Evolutionary conservation across 2,329 filamentous ascomycete genomes (phyloP), one percentile per base, ranked within the genome.

Genomic region (Penicillium sp.): DNA sequence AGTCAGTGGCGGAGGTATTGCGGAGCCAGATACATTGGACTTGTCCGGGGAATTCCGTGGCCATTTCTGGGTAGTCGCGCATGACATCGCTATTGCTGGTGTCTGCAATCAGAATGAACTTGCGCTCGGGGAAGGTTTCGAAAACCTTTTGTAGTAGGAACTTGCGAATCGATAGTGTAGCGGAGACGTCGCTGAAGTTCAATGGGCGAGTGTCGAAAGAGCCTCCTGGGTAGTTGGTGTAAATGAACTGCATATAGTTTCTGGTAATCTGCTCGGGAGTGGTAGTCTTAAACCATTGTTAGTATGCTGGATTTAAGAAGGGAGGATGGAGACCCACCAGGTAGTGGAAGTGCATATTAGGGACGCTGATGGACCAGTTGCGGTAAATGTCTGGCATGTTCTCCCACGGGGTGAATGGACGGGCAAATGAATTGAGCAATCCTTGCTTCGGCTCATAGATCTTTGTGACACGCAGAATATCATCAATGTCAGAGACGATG

Each of bases 301-400:
- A 59, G 43, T 45, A 26, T 26, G 16, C 4, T 2, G 3, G 39
- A 3, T 1, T 21, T n/a, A 3, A n/a, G 33, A 22, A 3, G 3
- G 7, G 21, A 7, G 10, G 11, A 6, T 42, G 2, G 5, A 10
- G 39, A 39, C 44, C 33, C 46, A 56, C 60, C 22, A 93, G 80
- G 75, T 93, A 93, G 75, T 92, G 89, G 78, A 92, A 93, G 71
- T 92, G 90, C 60, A 87, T 80, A 66, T 90, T 82, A 0, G 84
- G 82, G 14, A 90, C 78, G 22, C 80, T 84, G n/a, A 76, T 75
- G 1, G 83, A 86, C 89, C 89, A 92, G 68, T 91, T 90, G 62
- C 86, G 84, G 71, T 91, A 93, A 63, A 92, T 87, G 2, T 86
- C 81, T 0, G 89, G 89, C 90, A 93, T 93, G 74, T 92, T 88